Conservation (phyloP, 1,139 yeast genomes). For the Eremothecium gossypii region DNA sequence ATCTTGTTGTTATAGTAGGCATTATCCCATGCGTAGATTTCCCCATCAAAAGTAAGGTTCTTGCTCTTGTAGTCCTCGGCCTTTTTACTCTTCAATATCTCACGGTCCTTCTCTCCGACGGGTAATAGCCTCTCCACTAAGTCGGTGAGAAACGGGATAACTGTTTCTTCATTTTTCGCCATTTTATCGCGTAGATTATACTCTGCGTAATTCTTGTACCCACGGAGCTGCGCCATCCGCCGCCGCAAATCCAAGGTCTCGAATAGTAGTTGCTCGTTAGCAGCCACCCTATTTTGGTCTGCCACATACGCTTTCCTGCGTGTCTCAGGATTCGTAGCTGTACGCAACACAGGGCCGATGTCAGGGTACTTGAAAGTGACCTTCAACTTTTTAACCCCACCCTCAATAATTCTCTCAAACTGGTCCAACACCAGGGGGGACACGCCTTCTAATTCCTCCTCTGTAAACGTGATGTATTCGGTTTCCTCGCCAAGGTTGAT, state of each 20-base stretch:
- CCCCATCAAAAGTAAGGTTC: slow-evolving; percentile 36
- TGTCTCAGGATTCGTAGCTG: slow-evolving; percentile 54
- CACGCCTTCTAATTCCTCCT: slow-evolving; percentile 63
- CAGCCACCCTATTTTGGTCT: slow-evolving; percentile 55
- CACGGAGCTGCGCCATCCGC: slow-evolving; percentile 52
- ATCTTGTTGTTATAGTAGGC: slow-evolving; percentile 55
- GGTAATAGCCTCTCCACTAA: slow-evolving; percentile 49
- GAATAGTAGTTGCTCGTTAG: slow-evolving; percentile 49
- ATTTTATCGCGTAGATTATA: slow-evolving; percentile 65
- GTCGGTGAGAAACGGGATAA: slow-evolving; percentile 51
- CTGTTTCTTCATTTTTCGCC: slow-evolving; percentile 62
- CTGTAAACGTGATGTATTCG: slow-evolving; percentile 48
- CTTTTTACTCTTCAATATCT: slow-evolving; percentile 44
- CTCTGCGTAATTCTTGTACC: slow-evolving; percentile 59
- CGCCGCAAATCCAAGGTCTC: slow-evolving; percentile 55
- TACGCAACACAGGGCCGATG: slow-evolving; percentile 62
- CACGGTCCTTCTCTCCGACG: slow-evolving; percentile 48
- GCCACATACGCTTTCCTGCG: slow-evolving; percentile 58
- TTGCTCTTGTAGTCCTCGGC: slow-evolving; percentile 40
- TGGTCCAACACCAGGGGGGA: slow-evolving; percentile 54
- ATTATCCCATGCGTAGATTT: slow-evolving; percentile 67
- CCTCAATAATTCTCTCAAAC: slow-evolving; percentile 41
- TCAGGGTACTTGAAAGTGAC: slow-evolving; percentile 81
- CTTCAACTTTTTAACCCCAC: slow-evolving; percentile 37
- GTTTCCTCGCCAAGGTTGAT: slow-evolving; percentile 66